Base-by-base conservation (phyloP, 2,329 filamentous ascomycete species). In the Didymellaceae sp. region DNA sequence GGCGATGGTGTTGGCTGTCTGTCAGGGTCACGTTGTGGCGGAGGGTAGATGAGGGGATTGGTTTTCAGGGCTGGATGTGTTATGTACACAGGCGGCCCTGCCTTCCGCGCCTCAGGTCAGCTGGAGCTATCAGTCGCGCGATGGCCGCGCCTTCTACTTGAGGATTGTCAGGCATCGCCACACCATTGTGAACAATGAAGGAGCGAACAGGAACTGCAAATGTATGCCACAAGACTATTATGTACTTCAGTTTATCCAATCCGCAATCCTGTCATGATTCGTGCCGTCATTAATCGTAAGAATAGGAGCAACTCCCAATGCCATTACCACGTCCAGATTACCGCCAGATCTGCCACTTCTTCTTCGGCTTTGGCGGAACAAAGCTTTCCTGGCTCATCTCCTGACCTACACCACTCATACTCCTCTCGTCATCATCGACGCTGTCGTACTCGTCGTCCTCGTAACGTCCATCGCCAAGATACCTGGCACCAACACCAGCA, bases 341-440 rank as follows among this genome's bases (percentile, higher is more conserved):
- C 26, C 57, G 55, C 72, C 70, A 70, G 58, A 73, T 69, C 68
- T 70, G 71, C 71, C 66, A 74, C 59, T 64, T 69, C 52, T 54
- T 66, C 57, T 76, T 77, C 42, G 72, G 77, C 52, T 71, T 63
- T n/a, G 66, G 65, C 22, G 61, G 53, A 26, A 65, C 62, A 52
- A 71, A 72, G 34, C 66, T 68, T 45, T 69, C 65, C 46, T 65
- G 60, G 30, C 65, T 70, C 53, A 59, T 52, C 39, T 59, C 52
- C 26, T 52, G 49, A 57, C 55, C 72, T 62, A 39, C 70, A 56
- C 41, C 61, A 56, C 52, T 70, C 37, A 59, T 61, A 25, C 61
- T 62, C 17, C 54, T 48, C 3, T 58, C 54, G 1, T 62, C 65
- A 2, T 60, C 60, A n/a, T 63, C 62, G 7, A 57, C 25, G 21